These are phyloP conservation scores for Aspergillus vadensis DNA, from an alignment of 2,329 filamentous ascomycete species.

Conservation along the genomic window DNA sequence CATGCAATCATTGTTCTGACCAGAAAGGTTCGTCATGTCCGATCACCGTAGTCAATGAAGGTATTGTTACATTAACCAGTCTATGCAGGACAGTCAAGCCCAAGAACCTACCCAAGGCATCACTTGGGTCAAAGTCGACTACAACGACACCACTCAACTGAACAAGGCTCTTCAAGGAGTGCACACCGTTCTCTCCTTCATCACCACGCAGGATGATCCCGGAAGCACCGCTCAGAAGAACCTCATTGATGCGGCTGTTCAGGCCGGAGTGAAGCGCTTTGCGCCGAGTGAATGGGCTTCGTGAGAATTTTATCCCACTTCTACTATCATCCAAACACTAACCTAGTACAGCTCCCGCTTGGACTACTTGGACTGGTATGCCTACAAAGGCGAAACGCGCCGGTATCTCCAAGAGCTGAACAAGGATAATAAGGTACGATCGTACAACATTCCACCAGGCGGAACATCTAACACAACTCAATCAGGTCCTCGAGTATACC, in stretches of 20 bases:
- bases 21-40: constrained; percentile 1
- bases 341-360: neutral
- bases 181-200: constrained; percentile 13
- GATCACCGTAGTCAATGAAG: neutral
- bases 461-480: neutral
- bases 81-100: neutral
- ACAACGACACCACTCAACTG: neutral
- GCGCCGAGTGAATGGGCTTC: constrained; percentile 14
- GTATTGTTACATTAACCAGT: neutral
- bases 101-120: neutral
- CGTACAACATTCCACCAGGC: neutral
- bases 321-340: neutral
- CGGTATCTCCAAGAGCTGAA: constrained; percentile 11
- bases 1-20: constrained; percentile 9
- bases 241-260: constrained; percentile 10
- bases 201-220: neutral
- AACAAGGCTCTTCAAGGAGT: neutral
- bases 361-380: constrained; percentile 9
- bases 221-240: neutral
- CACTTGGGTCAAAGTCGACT: constrained; percentile 7
- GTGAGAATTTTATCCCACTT: neutral
- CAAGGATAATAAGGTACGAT: neutral
- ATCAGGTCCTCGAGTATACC: constrained; percentile 13
- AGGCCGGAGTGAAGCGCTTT: constrained; percentile 14
- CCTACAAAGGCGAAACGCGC: constrained; percentile 9